phyloP scores from a whole-genome alignment of 352 stramenopile genomes.

The Phytophthora citrophthora region DNA sequence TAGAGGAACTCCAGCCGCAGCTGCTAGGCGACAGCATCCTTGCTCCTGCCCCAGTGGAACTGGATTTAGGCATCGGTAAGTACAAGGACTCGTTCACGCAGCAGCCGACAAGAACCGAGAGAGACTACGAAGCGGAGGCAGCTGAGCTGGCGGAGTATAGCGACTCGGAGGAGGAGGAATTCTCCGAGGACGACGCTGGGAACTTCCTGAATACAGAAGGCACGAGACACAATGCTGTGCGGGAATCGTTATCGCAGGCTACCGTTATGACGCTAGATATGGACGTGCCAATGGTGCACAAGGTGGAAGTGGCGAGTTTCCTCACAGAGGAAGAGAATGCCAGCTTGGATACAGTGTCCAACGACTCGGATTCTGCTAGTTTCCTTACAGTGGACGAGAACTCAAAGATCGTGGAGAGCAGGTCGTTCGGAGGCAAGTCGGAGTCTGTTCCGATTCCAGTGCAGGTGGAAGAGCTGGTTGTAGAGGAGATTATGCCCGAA shows the following conservation, averaged over 20 bases:
- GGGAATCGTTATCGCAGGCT: constrained; percentile 28
- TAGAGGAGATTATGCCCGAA: constrained; percentile 60
- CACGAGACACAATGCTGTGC: constrained; percentile 13
- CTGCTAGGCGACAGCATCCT: constrained; percentile 36
- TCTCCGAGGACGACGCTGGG: constrained; percentile 30
- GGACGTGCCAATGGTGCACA: constrained; percentile 35
- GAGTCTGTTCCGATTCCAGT: constrained; percentile 23
- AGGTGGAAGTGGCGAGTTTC: constrained; percentile 61
- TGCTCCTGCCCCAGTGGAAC: constrained; percentile 30
- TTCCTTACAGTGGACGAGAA: constrained; percentile 57
- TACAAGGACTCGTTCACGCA: constrained; percentile 53
- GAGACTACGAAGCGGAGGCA: constrained; percentile 42
- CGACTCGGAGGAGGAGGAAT: constrained; percentile 32
- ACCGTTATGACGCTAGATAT: constrained; percentile 34
- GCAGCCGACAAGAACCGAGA: constrained; percentile 14
- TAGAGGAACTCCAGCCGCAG: constrained; percentile 43
- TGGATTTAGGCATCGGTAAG: constrained; percentile 61
- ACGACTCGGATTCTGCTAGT: constrained; percentile 42
- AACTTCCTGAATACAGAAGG: constrained; percentile 47
- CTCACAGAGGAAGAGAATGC: constrained; percentile 53
- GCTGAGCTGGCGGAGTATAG: constrained; percentile 40
- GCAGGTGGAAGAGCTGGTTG: constrained; percentile 51
- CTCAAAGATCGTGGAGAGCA: constrained; percentile 49
- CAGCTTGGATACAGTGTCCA: constrained; percentile 35
- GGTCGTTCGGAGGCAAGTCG: constrained; percentile 26